Conservation (phyloP, 805 yeast species). For the Starmerella potacharoeniae region DNA sequence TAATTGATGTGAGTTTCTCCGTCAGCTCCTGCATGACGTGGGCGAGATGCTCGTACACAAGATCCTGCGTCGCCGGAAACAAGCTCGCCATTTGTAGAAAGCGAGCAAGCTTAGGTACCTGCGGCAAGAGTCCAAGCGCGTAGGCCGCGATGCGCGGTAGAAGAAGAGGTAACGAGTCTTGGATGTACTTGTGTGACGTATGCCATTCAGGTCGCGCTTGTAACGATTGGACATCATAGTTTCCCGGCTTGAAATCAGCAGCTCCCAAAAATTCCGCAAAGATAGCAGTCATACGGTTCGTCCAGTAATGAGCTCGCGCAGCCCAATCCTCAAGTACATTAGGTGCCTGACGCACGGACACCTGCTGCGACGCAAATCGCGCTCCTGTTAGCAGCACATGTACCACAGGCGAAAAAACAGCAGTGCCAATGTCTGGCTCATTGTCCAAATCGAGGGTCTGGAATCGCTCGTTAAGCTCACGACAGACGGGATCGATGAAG, state of each 20-base stretch:
- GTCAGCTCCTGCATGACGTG: background rate
- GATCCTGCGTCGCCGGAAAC: background rate
- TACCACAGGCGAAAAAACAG: background rate
- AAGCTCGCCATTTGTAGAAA: background rate
- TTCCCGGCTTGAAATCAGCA: background rate
- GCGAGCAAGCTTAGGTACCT: background rate
- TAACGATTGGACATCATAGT: background rate
- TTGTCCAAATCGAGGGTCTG: background rate
- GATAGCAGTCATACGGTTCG: background rate
- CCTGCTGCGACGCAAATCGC: background rate
- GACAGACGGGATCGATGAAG: background rate
- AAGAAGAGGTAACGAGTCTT: background rate
- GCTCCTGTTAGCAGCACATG: background rate
- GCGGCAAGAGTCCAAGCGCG: background rate
- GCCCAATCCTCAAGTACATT: conserved; percentile 2
- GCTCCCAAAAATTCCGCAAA: background rate
- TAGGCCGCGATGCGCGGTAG: background rate
- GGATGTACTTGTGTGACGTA: background rate
- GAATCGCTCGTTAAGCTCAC: background rate
- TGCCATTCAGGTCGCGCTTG: background rate
- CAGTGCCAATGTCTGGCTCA: background rate
- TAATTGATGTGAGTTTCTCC: background rate
- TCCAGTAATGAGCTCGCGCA: background rate
- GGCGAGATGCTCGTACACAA: background rate
- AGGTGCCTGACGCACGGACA: background rate